These are phyloP conservation scores for Neonectria sp. DNA, from an alignment of 2,329 filamentous ascomycete species.

Conservation along the genomic window DNA sequence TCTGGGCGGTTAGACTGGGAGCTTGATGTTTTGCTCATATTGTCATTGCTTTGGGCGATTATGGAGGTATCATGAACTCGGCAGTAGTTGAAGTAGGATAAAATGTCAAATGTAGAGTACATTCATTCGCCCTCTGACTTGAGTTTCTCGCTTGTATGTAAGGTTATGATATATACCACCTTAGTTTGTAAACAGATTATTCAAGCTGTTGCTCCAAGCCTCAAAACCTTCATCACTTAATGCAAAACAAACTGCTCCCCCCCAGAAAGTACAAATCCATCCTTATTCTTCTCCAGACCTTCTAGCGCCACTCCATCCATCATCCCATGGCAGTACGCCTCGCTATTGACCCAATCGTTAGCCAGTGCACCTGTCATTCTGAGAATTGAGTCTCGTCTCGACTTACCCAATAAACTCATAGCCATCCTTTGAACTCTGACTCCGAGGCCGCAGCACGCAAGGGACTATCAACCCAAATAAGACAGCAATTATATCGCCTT, in stretches of 20 bases:
- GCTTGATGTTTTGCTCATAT: neutral
- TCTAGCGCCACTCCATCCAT: constrained; percentile 36
- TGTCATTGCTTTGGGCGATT: too few species aligned
- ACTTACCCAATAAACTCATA: constrained; percentile 44
- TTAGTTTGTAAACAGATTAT: neutral
- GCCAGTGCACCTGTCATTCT: neutral
- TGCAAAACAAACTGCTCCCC: neutral
- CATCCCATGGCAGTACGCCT: constrained; percentile 39
- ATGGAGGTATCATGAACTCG: too few species aligned
- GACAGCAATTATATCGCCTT: constrained; percentile 29
- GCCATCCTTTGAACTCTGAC: constrained; percentile 11
- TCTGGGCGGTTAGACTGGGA: neutral
- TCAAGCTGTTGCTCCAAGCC: neutral
- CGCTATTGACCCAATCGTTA: constrained; percentile 21
- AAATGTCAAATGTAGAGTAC: too few species aligned
- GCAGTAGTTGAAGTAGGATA: too few species aligned
- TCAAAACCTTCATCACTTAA: neutral
- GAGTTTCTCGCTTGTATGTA: neutral
- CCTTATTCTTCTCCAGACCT: constrained; percentile 8
- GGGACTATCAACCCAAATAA: constrained; percentile 34
- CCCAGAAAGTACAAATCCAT: neutral
- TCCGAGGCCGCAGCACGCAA: constrained; percentile 28
- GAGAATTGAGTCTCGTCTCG: neutral
- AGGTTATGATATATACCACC: neutral
- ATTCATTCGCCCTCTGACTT: neutral